Evolutionary conservation across 371 early-diverging fungal species (phyloP).

Genomic region (Apophysomyces trapeziformis): DNA sequence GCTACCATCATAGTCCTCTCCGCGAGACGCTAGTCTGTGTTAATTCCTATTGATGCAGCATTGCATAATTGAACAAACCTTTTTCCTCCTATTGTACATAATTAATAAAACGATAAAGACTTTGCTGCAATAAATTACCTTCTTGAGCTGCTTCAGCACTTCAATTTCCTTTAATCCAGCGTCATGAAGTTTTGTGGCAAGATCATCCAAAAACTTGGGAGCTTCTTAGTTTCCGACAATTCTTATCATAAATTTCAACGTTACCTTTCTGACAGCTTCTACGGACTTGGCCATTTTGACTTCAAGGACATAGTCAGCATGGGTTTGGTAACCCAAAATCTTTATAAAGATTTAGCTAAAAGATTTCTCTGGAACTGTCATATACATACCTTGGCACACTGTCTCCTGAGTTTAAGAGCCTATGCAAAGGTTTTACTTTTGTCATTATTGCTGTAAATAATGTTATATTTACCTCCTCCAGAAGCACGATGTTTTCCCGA

Average conservation of each 20-base stretch:
- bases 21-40: conserved; percentile 32
- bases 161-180: conserved; percentile 67
- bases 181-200: conserved; percentile 59
- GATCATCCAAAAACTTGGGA: conserved; percentile 67
- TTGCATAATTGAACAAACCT: conserved; percentile 17
- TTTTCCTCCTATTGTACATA: conserved; percentile 33
- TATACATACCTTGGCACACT: conserved; percentile 54
- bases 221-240: not conserved
- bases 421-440: conserved; percentile 33
- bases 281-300: conserved; percentile 87
- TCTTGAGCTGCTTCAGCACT: conserved; percentile 60
- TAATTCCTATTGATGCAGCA: not conserved
- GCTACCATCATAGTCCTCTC: conserved; percentile 56
- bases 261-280: conserved; percentile 59
- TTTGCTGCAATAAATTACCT: conserved; percentile 25
- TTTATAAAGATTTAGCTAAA: conserved; percentile 12
- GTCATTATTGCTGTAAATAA: not conserved
- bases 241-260: not conserved
- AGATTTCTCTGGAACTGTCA: not conserved
- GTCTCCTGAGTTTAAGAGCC: conserved; percentile 61
- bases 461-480: conserved; percentile 48
- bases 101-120: too few relatives aligned
- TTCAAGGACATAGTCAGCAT: conserved; percentile 78
- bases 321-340: conserved; percentile 76
- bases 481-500: conserved; percentile 58